phyloP scores from a whole-genome alignment of 148 eudicot genomes.

The Silene latifolia region DNA sequence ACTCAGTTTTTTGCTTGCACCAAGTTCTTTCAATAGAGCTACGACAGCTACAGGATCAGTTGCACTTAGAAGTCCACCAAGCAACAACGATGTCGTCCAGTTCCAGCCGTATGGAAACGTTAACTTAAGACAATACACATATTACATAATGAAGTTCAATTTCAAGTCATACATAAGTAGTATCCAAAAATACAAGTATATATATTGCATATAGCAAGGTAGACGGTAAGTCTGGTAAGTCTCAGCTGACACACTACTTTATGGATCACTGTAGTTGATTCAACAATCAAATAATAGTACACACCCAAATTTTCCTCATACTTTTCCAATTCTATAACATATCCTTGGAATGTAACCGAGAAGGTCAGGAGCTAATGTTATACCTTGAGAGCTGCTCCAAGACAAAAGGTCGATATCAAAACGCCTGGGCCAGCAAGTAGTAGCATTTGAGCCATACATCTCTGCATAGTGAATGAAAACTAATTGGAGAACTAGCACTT shows the following conservation, averaged over 20 bases:
- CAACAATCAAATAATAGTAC: not conserved
- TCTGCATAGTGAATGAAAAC: constrained; percentile 39
- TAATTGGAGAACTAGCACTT: constrained; percentile 3
- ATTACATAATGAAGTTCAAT: not conserved
- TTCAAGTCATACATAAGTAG: not conserved
- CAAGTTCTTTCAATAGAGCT: constrained; percentile 92
- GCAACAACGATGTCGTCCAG: constrained; percentile 87
- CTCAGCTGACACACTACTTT: not conserved
- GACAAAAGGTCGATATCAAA: constrained; percentile 79
- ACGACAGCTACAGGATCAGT: constrained; percentile 99
- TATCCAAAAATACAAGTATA: not conserved
- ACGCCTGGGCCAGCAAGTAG: constrained; percentile 98
- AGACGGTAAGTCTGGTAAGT: too few species aligned
- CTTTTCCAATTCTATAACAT: not conserved
- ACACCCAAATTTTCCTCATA: not conserved
- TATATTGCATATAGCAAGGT: not conserved
- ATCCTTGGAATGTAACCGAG: not conserved
- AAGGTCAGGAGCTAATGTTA: constrained; percentile 9
- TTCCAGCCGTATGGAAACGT: constrained; percentile 87
- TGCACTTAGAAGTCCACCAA: constrained; percentile 97
- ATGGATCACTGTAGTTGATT: not conserved
- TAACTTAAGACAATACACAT: constrained; percentile 37
- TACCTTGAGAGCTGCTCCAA: constrained; percentile 90
- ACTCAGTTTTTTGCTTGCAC: constrained; percentile 93
- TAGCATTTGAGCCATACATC: constrained; percentile 83